Evolutionary conservation across 345 rosid species (phyloP), one percentile per base, ranked within the genome.

Genomic region (Aethionema arabicum): DNA sequence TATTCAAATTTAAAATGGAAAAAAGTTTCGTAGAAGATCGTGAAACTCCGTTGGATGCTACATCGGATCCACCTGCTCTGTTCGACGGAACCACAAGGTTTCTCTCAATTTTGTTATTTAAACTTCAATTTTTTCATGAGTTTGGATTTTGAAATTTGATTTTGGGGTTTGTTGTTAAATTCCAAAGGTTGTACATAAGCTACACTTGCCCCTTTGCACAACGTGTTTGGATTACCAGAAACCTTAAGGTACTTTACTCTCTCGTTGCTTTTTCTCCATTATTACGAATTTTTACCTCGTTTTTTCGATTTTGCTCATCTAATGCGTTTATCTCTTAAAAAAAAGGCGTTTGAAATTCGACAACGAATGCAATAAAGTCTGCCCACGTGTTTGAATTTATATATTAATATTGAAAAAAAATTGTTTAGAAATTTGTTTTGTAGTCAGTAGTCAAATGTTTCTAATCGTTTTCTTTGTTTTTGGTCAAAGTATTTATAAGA

Each of bases 31-130:
- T 59, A 30, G 95, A 91, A 75, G 66, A 64, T 32, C 64, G 83
- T 59, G 83, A 83, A 47, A 75, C 75, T 3, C 41, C 76, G 0
- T 69, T 92, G 56, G 80, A 73, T 45, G 82, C 91, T 52, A 57
- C 73, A 7, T 77, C 93, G 3, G 87, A 76, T 38, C 87, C 74
- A 54, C 95, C 91, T 38, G 80, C 84, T 27, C 75, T 86, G 31
- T 85, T 86, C 59, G 98, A 82, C 21, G 95, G 95, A 60, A 82
- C 91, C 48, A 81, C 79, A 3, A 89, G 82, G 96, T 85, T 58
- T 2, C 13, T n/a, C 31, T 12, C 37, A 0, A 3, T 5, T 33
- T 3, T 4, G 29, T 48, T 5, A 10, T 16, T 50, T 29, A 41
- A 50, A 9, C 32, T 41, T 32, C 21, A 10, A 33, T 12, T 38